Evolutionary conservation across 2,329 filamentous ascomycete species (phyloP), one percentile per base, ranked within the genome.

Genomic region (Phyllosticta citriasiana): DNA sequence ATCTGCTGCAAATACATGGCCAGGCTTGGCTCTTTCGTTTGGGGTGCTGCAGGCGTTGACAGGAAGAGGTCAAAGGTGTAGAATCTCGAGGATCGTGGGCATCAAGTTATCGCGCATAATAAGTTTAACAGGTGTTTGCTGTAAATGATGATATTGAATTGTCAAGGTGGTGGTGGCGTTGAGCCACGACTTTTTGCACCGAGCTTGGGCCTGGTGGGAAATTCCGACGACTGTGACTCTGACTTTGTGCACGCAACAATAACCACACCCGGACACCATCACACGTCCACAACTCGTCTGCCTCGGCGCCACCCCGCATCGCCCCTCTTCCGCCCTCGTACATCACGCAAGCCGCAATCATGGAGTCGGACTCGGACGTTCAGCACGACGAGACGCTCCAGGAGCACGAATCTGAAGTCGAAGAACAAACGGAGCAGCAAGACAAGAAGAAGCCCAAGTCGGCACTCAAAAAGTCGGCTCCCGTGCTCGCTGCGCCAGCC

Each of bases 381-480:
- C 71, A 73, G 57, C 70, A 73, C 67, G 72, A 72, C 68, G 71
- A 74, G 59, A 71, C 73, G 59, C 70, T 73, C 66, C 72, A 71
- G 67, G 40, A 47, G 40, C 83, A 89, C 74, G 86, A 89, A 70
- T 82, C 90, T 69, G 87, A 90, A 71, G 88, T 87, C 65, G 88
- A 90, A 67, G 88, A 90, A 66, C 82, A 87, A 65, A 83, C 84
- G 86, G 77, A 79, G 63, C 75, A 75, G 70, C 77, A 76, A 71
- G 54, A 53, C 47, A 54, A 40, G 25, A 54, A 40, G 25, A 60
- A 60, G 58, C 58, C 58, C 53, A 96, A 96, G 83, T 89, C 92
- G 54, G 86, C 90, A 26, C 79, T 97, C 77, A 97, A 97, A 83
- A 91, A 91, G 78, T 82, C 86, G 66, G 78, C 82, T 63, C 80